Base-by-base conservation (phyloP, 345 rosid species). In the Lepidium sativum region DNA sequence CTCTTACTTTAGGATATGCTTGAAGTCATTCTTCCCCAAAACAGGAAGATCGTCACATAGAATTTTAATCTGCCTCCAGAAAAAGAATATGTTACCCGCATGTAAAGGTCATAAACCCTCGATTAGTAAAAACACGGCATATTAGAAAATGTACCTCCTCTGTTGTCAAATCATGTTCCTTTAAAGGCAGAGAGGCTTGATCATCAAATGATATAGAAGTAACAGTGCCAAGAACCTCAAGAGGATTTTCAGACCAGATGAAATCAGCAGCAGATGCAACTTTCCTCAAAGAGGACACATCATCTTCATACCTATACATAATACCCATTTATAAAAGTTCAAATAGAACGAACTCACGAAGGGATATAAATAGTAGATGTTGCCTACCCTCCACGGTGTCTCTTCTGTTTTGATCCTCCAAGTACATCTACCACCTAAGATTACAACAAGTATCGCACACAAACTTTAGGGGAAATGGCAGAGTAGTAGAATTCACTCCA, bases 11-110 rank as follows among this genome's bases (percentile, higher is more conserved):
- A 90, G 38, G 49, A 88, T 79, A 75, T 85, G 65, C 83, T 94
- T 94, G 82, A 94, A 94, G 74, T 94, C 96, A 76, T 88, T 90
- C 85, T 90, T 89, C 57, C 95, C 95, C 74, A 90, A 69, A 60
- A 94, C 97, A 65, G 83, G 78, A 70, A 94, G 82, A 83, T 94
- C 97, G 42, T 86, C 96, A 66, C 99, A 94, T 29, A 90, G 87
- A 61, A 74, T 65, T 80, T 88, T 90, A 38, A 90, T 80, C 99
- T 94, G 73, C 38, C 21, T 50, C 58, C 47, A 18, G 69, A 54
- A 39, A 57, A 57, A 40, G 38, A 16, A 13, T 6, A 51, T 13
- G 29, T 63, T 48, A 71, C 39, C 54, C 20, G 5, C 27, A 23
- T 9, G 38, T 48, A 10, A 16, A 54, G 47, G 50, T 31, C 6